Base-by-base conservation (phyloP, 768 basidiomycete genomes). In the Solioccasus polychromus region DNA sequence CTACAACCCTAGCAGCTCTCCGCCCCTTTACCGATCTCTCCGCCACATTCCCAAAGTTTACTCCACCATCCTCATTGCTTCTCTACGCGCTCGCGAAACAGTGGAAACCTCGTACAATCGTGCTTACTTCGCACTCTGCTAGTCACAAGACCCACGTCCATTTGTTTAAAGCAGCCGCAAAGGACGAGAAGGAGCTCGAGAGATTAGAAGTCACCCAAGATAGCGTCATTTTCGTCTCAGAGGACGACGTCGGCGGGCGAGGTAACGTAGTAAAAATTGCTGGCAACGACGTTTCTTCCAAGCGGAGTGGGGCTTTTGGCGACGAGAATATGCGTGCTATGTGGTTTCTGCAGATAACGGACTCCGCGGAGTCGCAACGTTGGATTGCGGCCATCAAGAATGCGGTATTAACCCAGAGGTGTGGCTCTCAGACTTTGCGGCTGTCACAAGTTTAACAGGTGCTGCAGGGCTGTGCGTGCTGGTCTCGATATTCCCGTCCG, bases 351-450 rank as follows among this genome's bases (percentile, higher is more conserved):
- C 83, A 88, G 45, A 82, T 89, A 44, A 53, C 71, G 18, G 79
- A 83, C 59, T 63, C 75, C 8, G 60, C 57, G 2, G 84, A 85
- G 57, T 78, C 83, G 10, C 85, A 88, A 55, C 74, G 73, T 48
- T 91, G 88, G 88, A 89, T 91, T 48, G 71, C 77, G 5, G 72
- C 74, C 19, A 85, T 91, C 55, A 91, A 90, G 63, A 78, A 70
- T 46, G 77, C 79, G 1, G 83, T 91, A 37, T 71, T 91, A 26
- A 75, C 75, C 12, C 87, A 87, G 64, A 72, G 85, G 88, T 88
- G 53, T 30, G 51, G 18, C 32, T 23, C 45, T 31, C 23, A 24
- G 26, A 17, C 25, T 35, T 39, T 31, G 3, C 14, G 0, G n/a
- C 43, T 25, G 0, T 19, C 12, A n/a, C 18, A 5, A 14, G 45